Evolutionary conservation across 192 early-diverging fungal genomes (phyloP).

Genomic region (Chytriomyces sp.): DNA sequence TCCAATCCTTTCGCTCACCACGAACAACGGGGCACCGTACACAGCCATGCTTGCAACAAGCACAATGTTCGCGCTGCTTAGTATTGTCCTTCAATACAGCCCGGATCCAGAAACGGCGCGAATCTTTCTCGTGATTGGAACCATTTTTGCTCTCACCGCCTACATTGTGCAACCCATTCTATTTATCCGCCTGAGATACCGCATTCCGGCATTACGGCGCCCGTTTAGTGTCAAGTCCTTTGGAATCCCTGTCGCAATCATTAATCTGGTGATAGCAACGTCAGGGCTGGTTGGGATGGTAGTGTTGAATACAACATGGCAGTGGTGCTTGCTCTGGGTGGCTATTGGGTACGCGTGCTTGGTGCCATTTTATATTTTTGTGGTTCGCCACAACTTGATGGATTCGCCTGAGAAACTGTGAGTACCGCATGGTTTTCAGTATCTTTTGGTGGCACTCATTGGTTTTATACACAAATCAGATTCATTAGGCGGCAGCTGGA

Average conservation of each 20-base stretch:
- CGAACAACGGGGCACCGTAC: constrained; percentile 17
- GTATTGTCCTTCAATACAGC: background rate
- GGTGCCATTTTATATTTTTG: constrained; percentile 17
- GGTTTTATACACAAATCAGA: background rate
- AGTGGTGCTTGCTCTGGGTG: background rate
- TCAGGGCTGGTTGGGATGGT: constrained; percentile 2
- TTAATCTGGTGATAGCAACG: constrained; percentile 1
- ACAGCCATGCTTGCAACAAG: constrained; percentile 1
- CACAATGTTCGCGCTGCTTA: background rate
- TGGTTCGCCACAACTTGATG: constrained; percentile 4
- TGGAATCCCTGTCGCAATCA: background rate
- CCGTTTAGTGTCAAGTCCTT: background rate
- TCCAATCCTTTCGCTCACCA: constrained; percentile 17
- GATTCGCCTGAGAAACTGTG: constrained; percentile 30
- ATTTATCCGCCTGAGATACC: background rate
- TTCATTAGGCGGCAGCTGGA: constrained; percentile 1
- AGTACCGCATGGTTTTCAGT: background rate
- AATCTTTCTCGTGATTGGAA: constrained; percentile 9
- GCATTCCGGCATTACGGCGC: constrained; percentile 1
- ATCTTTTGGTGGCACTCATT: too few species aligned
- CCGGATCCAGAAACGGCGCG: background rate
- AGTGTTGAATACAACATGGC: background rate
- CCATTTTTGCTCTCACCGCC: constrained; percentile 20
- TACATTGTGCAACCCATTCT: constrained; percentile 29
- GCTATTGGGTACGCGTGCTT: background rate